phyloP scores from a whole-genome alignment of 768 basidiomycete genomes.

The Suillus clintonianus region DNA sequence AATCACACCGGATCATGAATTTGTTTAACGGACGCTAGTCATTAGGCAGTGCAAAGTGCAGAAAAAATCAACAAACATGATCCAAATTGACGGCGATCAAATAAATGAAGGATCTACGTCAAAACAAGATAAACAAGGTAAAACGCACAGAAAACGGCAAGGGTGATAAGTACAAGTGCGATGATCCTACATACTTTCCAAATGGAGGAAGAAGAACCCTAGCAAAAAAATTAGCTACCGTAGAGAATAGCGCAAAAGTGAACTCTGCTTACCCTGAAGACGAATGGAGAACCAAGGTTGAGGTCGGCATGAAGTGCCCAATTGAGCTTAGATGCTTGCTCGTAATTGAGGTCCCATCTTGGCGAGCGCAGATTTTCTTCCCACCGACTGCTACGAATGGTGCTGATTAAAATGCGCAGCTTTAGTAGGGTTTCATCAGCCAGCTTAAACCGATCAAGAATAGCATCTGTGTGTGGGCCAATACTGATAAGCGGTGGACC shows the following conservation, averaged over 20 bases:
- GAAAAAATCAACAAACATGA: too few relatives aligned
- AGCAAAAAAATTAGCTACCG: too few relatives aligned
- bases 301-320: slow-evolving; percentile 3
- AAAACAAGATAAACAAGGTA: not conserved
- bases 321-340: slow-evolving; percentile 8
- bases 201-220: not conserved
- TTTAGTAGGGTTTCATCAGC: slow-evolving; percentile 3
- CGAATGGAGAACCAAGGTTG: not conserved
- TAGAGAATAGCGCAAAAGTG: too few relatives aligned
- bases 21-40: too few relatives aligned
- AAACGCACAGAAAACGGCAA: not conserved
- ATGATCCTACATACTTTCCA: not conserved
- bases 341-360: slow-evolving; percentile 10
- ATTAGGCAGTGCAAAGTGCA: too few relatives aligned
- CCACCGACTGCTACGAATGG: slow-evolving; percentile 6
- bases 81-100: too few relatives aligned
- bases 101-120: not conserved
- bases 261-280: not conserved
- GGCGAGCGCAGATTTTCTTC: slow-evolving; percentile 2
- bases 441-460: slow-evolving; percentile 9
- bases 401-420: not conserved
- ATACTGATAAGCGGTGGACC: slow-evolving; percentile 9
- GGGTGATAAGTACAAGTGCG: not conserved
- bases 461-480: slow-evolving; percentile 7
- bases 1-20: too few relatives aligned